phyloP scores from a whole-genome alignment of 139 green algal genomes.

The Chlamydomonas schloesseri region DNA sequence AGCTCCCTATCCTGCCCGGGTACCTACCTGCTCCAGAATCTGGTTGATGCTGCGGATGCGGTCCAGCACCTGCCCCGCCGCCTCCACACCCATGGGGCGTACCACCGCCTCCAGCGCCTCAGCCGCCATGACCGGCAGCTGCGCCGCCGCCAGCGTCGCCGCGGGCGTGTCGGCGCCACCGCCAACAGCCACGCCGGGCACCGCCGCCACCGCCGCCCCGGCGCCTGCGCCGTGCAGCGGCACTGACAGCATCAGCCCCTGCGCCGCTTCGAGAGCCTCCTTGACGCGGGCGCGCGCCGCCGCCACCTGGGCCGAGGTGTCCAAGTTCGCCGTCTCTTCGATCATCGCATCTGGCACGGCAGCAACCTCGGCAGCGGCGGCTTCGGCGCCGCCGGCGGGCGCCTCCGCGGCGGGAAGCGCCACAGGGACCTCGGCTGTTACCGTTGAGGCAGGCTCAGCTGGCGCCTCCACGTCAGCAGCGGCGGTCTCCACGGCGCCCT shows the following conservation, averaged over 20 bases:
- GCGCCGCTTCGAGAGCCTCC: slow-evolving; percentile 9
- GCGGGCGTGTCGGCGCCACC: background rate
- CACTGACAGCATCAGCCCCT: slow-evolving; percentile 2
- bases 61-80: slow-evolving; percentile 11
- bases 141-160: background rate
- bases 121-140: background rate
- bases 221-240: background rate
- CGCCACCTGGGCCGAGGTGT: slow-evolving; percentile 8
- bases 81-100: background rate
- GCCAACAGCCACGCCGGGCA: background rate
- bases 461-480: no score
- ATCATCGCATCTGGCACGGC: background rate
- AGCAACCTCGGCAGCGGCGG: no score
- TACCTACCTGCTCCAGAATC: slow-evolving; percentile 14
- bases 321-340: background rate
- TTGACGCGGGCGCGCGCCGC: background rate
- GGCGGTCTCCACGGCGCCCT: no score
- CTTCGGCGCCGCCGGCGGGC: background rate
- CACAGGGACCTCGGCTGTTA: background rate
- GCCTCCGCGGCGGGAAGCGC: background rate
- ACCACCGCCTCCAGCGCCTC: background rate
- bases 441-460: no score
- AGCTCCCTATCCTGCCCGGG: no score
- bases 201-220: background rate
- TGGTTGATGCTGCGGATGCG: slow-evolving; percentile 32